phyloP scores from a whole-genome alignment of 345 rosid species.

The Linum tenue region DNA sequence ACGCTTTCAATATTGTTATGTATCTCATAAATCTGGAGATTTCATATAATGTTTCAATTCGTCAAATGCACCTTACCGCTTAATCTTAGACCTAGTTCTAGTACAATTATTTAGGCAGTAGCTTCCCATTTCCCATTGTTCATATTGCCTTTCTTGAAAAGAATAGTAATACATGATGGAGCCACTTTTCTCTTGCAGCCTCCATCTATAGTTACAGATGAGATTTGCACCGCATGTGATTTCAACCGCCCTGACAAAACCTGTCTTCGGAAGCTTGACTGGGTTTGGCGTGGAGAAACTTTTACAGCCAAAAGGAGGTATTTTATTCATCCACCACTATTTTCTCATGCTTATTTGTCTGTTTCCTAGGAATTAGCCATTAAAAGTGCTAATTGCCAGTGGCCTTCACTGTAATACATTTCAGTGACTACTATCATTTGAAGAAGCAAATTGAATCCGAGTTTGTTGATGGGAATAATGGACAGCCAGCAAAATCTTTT shows the following conservation, averaged over 20 bases:
- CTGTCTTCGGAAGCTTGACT: slow-evolving; percentile 90
- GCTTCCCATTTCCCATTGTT: background rate
- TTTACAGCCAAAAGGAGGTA: slow-evolving; percentile 87
- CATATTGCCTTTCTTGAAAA: background rate
- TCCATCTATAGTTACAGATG: slow-evolving; percentile 82
- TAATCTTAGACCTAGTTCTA: too few species aligned
- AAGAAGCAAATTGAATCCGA: slow-evolving; percentile 94
- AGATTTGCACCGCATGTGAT: slow-evolving; percentile 91
- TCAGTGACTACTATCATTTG: slow-evolving; percentile 88
- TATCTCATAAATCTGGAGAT: background rate
- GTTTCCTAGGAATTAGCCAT: slow-evolving; percentile 8
- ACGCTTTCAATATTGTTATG: too few species aligned
- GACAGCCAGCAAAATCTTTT: slow-evolving; percentile 62
- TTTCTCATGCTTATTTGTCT: slow-evolving; percentile 7
- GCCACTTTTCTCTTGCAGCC: slow-evolving; percentile 54
- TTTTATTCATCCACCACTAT: slow-evolving; percentile 4
- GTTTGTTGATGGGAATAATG: slow-evolving; percentile 50
- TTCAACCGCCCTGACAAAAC: slow-evolving; percentile 91
- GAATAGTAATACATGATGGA: slow-evolving; percentile 1
- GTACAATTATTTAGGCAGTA: background rate
- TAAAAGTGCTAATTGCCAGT: slow-evolving; percentile 15
- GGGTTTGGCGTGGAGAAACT: slow-evolving; percentile 99
- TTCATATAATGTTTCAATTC: background rate
- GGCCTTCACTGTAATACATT: slow-evolving; percentile 14
- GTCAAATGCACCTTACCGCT: background rate